Evolutionary conservation across 257 asterid species (phyloP), one percentile per base, ranked within the genome.

Genomic region (Phtheirospermum japonicum): DNA sequence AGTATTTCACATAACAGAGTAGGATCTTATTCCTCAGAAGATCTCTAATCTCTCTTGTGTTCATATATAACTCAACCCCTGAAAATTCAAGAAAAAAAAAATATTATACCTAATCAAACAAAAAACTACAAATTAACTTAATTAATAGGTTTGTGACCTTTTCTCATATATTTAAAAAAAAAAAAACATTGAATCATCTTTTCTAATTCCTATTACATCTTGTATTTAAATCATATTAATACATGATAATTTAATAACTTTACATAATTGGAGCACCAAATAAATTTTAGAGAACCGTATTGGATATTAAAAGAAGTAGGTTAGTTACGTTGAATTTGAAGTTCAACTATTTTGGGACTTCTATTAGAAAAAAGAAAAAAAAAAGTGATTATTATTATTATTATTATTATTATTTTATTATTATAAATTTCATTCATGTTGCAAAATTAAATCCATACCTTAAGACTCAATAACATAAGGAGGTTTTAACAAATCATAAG

Each of bases 401-500:
- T n/a, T n/a, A n/a, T n/a, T n/a, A n/a, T n/a, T n/a, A n/a, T n/a
- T n/a, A n/a, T n/a, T n/a, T n/a, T n/a, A n/a, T n/a, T n/a, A n/a
- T n/a, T n/a, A n/a, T n/a, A n/a, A n/a, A n/a, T n/a, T n/a, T n/a
- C 9, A 39, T 39, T 45, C 16, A 8, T 26, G 3, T 18, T 52
- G 8, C 14, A n/a, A 55, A 20, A n/a, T 28, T 30, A 23, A 53
- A 0, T 13, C 3, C 26, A 4, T 63, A 80, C 89, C 85, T 84
- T 54, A 86, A 46, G 94, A 84, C 57, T 91, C 96, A 71, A 85
- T 80, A 66, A 57, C 19, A 53, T 72, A 80, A 12, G 90, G 81
- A 0, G 82, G 73, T 56, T 67, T 69, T 39, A 85, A 51, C 60
- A 92, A 83, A 82, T 92, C 98, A 69, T 92, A 92, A 42, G 98